Evolutionary conservation across 108 stramenopile genomes (phyloP).

Genomic region (Mediolabrus comicus): DNA sequence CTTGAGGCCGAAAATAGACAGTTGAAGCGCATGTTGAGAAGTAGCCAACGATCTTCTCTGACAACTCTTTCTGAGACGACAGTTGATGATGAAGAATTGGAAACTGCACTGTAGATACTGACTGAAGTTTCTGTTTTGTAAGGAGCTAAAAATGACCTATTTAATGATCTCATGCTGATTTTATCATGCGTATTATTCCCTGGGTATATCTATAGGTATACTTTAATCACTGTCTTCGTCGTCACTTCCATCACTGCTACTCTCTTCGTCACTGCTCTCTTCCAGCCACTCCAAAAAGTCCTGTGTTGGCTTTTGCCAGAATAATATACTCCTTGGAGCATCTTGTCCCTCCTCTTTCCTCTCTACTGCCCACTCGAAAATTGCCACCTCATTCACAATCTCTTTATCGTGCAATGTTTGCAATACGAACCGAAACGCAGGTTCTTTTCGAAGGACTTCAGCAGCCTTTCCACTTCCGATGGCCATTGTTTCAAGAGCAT

Average conservation of each 20-base stretch:
- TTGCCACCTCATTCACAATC: conserved; percentile 79
- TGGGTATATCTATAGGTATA: too few species aligned
- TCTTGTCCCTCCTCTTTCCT: conserved; percentile 58
- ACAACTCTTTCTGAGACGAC: too few species aligned
- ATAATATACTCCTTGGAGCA: conserved; percentile 53
- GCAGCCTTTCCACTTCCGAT: conserved; percentile 52
- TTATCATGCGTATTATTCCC: neutral
- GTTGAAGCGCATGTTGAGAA: too few species aligned
- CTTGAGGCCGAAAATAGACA: too few species aligned
- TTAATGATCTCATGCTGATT: too few species aligned
- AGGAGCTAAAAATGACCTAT: too few species aligned
- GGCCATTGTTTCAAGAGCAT: conserved; percentile 67
- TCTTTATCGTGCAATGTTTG: conserved; percentile 83
- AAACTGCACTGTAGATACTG: too few species aligned
- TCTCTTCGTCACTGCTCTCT: conserved; percentile 37
- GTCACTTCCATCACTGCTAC: conserved; percentile 55
- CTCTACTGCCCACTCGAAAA: conserved; percentile 74
- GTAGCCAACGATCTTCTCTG: too few species aligned
- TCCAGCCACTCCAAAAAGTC: conserved; percentile 89
- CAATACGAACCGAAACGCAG: conserved; percentile 77
- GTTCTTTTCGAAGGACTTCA: conserved; percentile 52
- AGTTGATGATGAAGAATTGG: too few species aligned
- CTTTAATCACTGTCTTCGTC: conserved; percentile 31
- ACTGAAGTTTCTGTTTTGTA: too few species aligned
- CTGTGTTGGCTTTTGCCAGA: conserved; percentile 64